phyloP scores from a whole-genome alignment of 805 yeast genomes.

The Candida morakotiae region DNA sequence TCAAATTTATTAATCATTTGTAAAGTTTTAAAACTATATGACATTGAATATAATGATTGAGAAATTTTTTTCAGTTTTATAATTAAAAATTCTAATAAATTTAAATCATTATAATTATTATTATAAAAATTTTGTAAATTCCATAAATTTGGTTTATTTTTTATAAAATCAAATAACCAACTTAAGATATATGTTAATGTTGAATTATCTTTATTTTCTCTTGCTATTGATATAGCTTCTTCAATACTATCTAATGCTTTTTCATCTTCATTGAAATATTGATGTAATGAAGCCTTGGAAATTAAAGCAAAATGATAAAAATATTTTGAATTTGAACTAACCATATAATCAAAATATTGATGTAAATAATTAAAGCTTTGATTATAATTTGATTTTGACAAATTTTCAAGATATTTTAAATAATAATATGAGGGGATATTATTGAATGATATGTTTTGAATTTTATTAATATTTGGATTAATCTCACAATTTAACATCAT shows the following conservation, averaged over 20 bases:
- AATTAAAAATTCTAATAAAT: conserved; percentile 59
- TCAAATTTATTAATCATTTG: conserved; percentile 55
- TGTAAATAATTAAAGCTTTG: conserved; percentile 47
- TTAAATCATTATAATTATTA: conserved; percentile 45
- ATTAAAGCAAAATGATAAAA: conserved; percentile 76
- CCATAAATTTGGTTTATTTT: conserved; percentile 59
- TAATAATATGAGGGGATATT: conserved; percentile 44
- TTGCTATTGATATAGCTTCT: conserved; percentile 83
- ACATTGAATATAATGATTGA: conserved; percentile 49
- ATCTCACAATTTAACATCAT: conserved; percentile 44
- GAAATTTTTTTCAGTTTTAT: conserved; percentile 50
- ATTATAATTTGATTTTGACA: conserved; percentile 58
- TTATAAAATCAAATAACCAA: conserved; percentile 70
- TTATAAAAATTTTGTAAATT: conserved; percentile 40
- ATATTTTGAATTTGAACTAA: conserved; percentile 57
- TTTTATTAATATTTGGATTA: conserved; percentile 24
- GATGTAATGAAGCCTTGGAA: conserved; percentile 67
- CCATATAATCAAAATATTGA: conserved; percentile 72
- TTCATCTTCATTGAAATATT: conserved; percentile 58
- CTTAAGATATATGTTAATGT: conserved; percentile 70
- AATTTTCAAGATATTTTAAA: conserved; percentile 55
- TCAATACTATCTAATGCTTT: conserved; percentile 77
- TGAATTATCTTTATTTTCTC: conserved; percentile 74
- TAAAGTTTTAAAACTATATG: conserved; percentile 62
- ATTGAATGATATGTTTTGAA: conserved; percentile 27